These are phyloP conservation scores for Mortierella alpina DNA, from an alignment of 192 early-diverging fungal species.

Conservation along the genomic window DNA sequence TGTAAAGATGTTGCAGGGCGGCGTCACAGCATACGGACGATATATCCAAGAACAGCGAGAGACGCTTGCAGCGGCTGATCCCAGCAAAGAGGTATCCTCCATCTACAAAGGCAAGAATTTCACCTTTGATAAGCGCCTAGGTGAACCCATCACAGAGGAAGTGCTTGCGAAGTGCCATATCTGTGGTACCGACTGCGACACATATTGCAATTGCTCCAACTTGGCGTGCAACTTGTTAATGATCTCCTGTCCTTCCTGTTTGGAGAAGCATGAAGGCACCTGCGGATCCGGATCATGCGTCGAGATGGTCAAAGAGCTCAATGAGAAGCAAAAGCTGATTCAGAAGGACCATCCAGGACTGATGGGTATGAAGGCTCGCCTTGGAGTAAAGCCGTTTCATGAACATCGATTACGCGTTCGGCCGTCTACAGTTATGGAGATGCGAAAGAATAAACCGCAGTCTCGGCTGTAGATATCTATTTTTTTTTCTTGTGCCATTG, in stretches of 20 bases:
- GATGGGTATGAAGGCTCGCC: slow-evolving; percentile 41
- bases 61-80: background rate
- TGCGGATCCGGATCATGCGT: slow-evolving; percentile 62
- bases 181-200: slow-evolving; percentile 72
- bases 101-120: slow-evolving; percentile 83
- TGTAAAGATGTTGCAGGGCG: slow-evolving; percentile 78
- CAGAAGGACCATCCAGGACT: slow-evolving; percentile 29
- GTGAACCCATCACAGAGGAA: slow-evolving; percentile 76
- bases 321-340: slow-evolving; percentile 39
- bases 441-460: slow-evolving; percentile 20
- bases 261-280: slow-evolving; percentile 56
- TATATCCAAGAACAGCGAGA: slow-evolving; percentile 58
- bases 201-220: slow-evolving; percentile 79
- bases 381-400: slow-evolving; percentile 32
- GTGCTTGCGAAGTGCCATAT: slow-evolving; percentile 75
- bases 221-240: slow-evolving; percentile 78
- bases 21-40: slow-evolving; percentile 80
- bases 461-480: background rate
- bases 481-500: background rate
- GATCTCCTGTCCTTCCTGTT: slow-evolving; percentile 73
- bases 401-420: slow-evolving; percentile 44
- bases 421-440: slow-evolving; percentile 28
- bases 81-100: slow-evolving; percentile 44
- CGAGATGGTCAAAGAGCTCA: slow-evolving; percentile 53
- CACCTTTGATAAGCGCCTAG: slow-evolving; percentile 83